These are phyloP conservation scores for Curvularia hawaiiensis DNA, from an alignment of 2,329 filamentous ascomycete species.

Conservation along the genomic window DNA sequence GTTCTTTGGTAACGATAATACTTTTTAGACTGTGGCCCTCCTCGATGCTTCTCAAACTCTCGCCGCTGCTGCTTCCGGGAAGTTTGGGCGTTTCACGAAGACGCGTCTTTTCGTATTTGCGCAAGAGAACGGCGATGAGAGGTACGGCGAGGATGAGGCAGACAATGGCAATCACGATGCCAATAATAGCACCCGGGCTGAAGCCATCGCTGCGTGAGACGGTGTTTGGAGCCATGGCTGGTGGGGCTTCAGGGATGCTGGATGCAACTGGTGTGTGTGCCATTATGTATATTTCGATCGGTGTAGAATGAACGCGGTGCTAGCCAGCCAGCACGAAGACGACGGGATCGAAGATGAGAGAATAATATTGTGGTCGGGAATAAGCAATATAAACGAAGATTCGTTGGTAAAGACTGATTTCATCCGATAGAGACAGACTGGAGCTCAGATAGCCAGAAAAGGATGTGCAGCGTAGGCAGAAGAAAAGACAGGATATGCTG, in stretches of 20 bases:
- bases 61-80: constrained; percentile 12
- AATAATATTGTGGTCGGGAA: not conserved
- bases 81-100: constrained; percentile 24
- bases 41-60: constrained; percentile 18
- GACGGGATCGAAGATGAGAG: not conserved
- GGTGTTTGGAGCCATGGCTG: constrained; percentile 5
- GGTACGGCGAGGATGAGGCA: constrained; percentile 26
- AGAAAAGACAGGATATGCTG: constrained; percentile 7
- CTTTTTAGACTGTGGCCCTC: constrained; percentile 29
- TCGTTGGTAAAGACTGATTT: not conserved
- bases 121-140: constrained; percentile 25
- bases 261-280: constrained; percentile 1
- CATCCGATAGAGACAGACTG: not conserved
- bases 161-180: constrained; percentile 29
- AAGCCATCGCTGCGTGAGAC: constrained; percentile 21
- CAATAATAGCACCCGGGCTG: constrained; percentile 27
- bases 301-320: not conserved
- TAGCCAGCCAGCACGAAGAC: not conserved
- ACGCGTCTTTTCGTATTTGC: constrained; percentile 27
- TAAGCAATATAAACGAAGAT: not conserved
- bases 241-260: constrained; percentile 19
- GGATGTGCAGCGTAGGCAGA: not conserved
- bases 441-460: not conserved
- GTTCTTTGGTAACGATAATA: constrained; percentile 30
- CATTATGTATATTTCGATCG: not conserved